Conservation (phyloP, 306 rosid genomes). For the Ochetophila trinervis region DNA sequence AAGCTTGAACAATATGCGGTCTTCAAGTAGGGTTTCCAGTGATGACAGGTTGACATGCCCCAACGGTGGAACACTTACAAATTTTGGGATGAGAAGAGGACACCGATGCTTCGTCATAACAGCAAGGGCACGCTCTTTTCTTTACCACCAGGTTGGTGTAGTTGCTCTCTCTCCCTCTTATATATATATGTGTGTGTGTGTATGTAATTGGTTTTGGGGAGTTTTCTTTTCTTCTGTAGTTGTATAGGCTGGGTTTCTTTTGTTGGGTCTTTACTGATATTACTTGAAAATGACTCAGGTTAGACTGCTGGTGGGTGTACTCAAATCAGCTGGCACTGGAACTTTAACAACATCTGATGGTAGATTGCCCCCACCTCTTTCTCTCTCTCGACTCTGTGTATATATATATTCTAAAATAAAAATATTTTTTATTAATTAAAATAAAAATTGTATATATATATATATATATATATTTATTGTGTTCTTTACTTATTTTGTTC, state of each 20-base stretch:
- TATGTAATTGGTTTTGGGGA: neutral
- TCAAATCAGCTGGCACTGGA: slow-evolving; percentile 78
- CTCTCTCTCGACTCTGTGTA: slow-evolving; percentile 1
- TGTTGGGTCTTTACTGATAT: neutral
- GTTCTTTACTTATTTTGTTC: neutral
- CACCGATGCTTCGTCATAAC: slow-evolving; percentile 75
- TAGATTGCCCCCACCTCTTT: slow-evolving; percentile 12
- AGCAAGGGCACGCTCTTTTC: slow-evolving; percentile 80
- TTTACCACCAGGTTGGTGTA: slow-evolving; percentile 81
- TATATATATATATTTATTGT: too few species aligned
- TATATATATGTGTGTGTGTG: too few species aligned
- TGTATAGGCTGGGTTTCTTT: slow-evolving; percentile 1
- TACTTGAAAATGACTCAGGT: slow-evolving; percentile 41
- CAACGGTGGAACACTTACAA: slow-evolving; percentile 32
- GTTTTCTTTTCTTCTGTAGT: slow-evolving; percentile 1
- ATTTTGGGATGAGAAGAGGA: slow-evolving; percentile 68
- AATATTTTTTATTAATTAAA: neutral
- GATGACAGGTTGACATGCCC: slow-evolving; percentile 20
- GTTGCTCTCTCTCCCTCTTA: slow-evolving; percentile 22
- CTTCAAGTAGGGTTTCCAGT: slow-evolving; percentile 20
- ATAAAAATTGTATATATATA: neutral
- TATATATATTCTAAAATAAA: neutral
- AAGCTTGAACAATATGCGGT: slow-evolving; percentile 22
- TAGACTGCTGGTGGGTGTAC: slow-evolving; percentile 86
- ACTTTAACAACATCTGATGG: slow-evolving; percentile 65